Conservation (phyloP, 2,329 filamentous ascomycete genomes). For the Ophiocordyceps sinensis region DNA sequence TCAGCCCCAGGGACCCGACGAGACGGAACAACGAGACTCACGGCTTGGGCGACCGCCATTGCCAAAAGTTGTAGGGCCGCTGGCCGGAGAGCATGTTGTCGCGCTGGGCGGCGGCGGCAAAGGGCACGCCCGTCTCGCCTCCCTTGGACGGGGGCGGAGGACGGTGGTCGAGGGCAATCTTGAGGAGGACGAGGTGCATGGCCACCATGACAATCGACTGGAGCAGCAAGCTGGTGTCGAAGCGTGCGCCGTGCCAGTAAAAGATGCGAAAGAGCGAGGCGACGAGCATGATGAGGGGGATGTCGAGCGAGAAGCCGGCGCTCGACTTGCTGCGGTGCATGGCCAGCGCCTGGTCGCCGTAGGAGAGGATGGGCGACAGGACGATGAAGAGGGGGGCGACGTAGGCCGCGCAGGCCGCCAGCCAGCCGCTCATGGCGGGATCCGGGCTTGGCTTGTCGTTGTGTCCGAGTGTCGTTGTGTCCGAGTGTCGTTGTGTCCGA, state of each 20-base stretch:
- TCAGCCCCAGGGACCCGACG: not conserved
- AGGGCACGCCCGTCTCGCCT: slow-evolving; percentile 46
- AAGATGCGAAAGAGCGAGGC: slow-evolving; percentile 54
- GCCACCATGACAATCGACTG: slow-evolving; percentile 52
- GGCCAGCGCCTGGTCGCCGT: slow-evolving; percentile 49
- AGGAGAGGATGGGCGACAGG: slow-evolving; percentile 48
- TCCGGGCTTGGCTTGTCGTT: not conserved
- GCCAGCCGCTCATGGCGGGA: slow-evolving; percentile 16
- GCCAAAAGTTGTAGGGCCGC: slow-evolving; percentile 69
- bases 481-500: no score
- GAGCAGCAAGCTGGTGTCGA: slow-evolving; percentile 46
- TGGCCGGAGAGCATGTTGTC: slow-evolving; percentile 23
- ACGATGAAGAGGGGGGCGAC: slow-evolving; percentile 50
- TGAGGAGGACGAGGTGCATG: slow-evolving; percentile 49
- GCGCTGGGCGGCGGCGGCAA: slow-evolving; percentile 36
- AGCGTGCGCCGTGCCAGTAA: slow-evolving; percentile 54
- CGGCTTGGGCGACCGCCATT: slow-evolving; percentile 60
- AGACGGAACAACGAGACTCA: slow-evolving; percentile 20
- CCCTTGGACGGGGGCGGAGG: slow-evolving; percentile 44
- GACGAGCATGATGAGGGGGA: slow-evolving; percentile 58
- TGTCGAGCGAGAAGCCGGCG: slow-evolving; percentile 56
- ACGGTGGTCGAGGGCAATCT: slow-evolving; percentile 55
- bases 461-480: not conserved
- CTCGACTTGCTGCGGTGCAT: slow-evolving; percentile 52
- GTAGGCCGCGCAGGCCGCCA: slow-evolving; percentile 36